phyloP scores from a whole-genome alignment of 2,329 filamentous ascomycete genomes.

The Coleophoma eucalyptorum region DNA sequence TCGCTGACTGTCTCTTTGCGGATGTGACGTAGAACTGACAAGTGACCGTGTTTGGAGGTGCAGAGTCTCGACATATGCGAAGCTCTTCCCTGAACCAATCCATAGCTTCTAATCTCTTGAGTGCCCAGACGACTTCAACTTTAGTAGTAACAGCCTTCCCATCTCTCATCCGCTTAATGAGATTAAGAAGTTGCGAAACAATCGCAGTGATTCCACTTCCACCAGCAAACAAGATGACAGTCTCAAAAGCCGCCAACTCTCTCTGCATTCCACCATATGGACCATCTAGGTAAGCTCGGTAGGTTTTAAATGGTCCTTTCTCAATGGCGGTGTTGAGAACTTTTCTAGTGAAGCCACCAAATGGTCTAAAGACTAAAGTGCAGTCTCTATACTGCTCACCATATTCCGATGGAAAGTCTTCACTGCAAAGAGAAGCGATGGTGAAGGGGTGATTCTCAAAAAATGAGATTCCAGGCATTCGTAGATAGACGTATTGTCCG shows the following conservation, averaged over 20 bases:
- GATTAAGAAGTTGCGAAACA: slow-evolving; percentile 82
- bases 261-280: slow-evolving; percentile 94
- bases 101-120: slow-evolving; percentile 89
- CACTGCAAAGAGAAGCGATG: slow-evolving; percentile 85
- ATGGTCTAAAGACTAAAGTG: slow-evolving; percentile 87
- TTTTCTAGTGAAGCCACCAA: slow-evolving; percentile 82
- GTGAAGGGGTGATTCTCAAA: slow-evolving; percentile 96
- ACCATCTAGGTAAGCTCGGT: slow-evolving; percentile 87
- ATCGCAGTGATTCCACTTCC: slow-evolving; percentile 93
- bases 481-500: slow-evolving; percentile 90
- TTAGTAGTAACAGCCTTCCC: slow-evolving; percentile 89
- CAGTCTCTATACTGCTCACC: slow-evolving; percentile 86
- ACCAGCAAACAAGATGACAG: slow-evolving; percentile 87
- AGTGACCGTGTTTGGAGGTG: slow-evolving; percentile 81
- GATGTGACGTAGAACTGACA: slow-evolving; percentile 95
- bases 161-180: slow-evolving; percentile 96
- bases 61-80: slow-evolving; percentile 84
- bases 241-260: slow-evolving; percentile 87
- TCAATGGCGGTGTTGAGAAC: slow-evolving; percentile 80
- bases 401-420: slow-evolving; percentile 90
- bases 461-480: slow-evolving; percentile 87
- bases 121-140: slow-evolving; percentile 89
- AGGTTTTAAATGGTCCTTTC: slow-evolving; percentile 87
- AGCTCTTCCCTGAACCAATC: slow-evolving; percentile 98
- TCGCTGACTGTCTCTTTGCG: slow-evolving; percentile 45